Evolutionary conservation across 495 filamentous ascomycete genomes (phyloP).

Genomic region (Ascobolus immersus): DNA sequence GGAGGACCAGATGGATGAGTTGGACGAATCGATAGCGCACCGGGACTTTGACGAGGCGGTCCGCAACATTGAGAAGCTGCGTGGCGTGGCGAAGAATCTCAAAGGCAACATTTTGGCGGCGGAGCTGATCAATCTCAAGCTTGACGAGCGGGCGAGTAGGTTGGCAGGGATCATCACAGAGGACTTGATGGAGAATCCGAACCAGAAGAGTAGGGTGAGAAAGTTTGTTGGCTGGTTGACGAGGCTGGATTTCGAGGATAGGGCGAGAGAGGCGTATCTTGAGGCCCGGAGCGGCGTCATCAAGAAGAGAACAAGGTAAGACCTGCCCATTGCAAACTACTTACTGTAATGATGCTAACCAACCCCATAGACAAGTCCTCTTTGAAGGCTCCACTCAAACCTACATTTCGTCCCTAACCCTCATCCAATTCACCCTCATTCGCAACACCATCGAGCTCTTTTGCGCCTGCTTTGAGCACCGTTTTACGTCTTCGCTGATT

Average conservation of each 20-base stretch:
- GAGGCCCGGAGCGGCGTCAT: slow-evolving; percentile 50
- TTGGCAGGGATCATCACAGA: slow-evolving; percentile 50
- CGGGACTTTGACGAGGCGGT: slow-evolving; percentile 76
- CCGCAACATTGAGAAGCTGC: slow-evolving; percentile 52
- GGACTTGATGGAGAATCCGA: slow-evolving; percentile 46
- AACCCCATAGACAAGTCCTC: slow-evolving; percentile 43
- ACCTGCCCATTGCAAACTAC: slow-evolving; percentile 4
- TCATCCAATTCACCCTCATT: slow-evolving; percentile 85
- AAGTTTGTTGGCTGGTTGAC: slow-evolving; percentile 56
- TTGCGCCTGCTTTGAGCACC: slow-evolving; percentile 62
- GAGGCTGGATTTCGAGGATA: slow-evolving; percentile 67
- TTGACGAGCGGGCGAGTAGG: slow-evolving; percentile 59
- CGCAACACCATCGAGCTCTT: slow-evolving; percentile 72
- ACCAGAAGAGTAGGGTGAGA: slow-evolving; percentile 37
- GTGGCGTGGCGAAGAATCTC: slow-evolving; percentile 46
- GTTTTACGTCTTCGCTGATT: slow-evolving; percentile 74
- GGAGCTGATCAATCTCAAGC: slow-evolving; percentile 66
- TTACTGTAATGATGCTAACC: not conserved
- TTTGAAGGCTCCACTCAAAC: slow-evolving; percentile 78
- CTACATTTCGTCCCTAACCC: slow-evolving; percentile 90
- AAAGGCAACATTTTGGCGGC: slow-evolving; percentile 57
- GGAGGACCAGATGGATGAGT: slow-evolving; percentile 78
- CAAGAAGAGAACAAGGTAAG: slow-evolving; percentile 54
- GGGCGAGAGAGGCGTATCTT: slow-evolving; percentile 67
- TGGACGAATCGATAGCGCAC: slow-evolving; percentile 85